Base-by-base conservation (phyloP, 2,329 filamentous ascomycete species). In the Xylaria polymorpha region DNA sequence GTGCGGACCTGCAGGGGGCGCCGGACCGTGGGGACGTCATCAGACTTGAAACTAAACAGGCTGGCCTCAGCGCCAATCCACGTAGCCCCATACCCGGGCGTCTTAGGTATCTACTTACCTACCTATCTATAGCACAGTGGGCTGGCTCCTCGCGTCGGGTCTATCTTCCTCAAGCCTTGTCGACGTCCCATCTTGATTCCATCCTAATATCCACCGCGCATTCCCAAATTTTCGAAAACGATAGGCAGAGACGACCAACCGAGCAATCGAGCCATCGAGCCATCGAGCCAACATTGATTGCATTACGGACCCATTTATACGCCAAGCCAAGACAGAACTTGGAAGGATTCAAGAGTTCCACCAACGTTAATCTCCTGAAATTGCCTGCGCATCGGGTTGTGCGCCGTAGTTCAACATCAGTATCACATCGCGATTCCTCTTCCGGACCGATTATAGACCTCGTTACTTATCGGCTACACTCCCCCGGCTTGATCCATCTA, bases 11-110 rank as follows among this genome's bases (percentile, higher is more conserved):
- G n/a, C 29, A 58, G 32, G n/a, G 53, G 53, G 1, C 18, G 5
- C 18, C 5, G 22, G 37, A 32, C 29, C 7, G 56, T 59, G 37
- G 59, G 35, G 51, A 61, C 46, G 46, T 53, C 46, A 66, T 62
- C 48, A 43, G 35, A 59, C n/a, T 43, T 50, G 59, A 59, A 67
- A 67, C 65, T 63, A 67, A 69, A 71, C 69, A 71, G 66, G 51
- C 69, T 71, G 69, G 69, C 69, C 69, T 71, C 66, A 71, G 62
- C 51, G 35, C 57, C 43, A 58, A 63, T 35, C 22, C 18, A 50
- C 20, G n/a, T 18, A 37, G 22, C 32, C n/a, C 20, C 18, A 9
- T 48, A 48, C 10, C 22, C 37, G 12, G 12, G 37, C 35, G 8
- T 10, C 29, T 55, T 35, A 22, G 29, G 50, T 29, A 37, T 37